These are phyloP conservation scores for Paulownia fortunei DNA, from an alignment of 257 asterid genomes.

Conservation along the genomic window DNA sequence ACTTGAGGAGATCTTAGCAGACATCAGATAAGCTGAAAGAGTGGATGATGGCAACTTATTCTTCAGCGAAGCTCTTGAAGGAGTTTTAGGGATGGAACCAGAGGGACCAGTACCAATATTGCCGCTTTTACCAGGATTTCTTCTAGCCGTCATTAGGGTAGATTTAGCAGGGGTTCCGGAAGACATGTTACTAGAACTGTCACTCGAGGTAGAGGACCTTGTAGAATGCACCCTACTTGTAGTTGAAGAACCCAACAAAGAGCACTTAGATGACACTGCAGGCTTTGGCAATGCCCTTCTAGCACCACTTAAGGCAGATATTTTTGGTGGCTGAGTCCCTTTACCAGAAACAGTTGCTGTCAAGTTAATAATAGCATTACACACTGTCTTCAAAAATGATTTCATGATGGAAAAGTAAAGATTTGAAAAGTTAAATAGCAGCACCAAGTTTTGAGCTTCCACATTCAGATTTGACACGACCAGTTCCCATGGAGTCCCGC, in stretches of 20 bases:
- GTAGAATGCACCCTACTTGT: slow-evolving; percentile 51
- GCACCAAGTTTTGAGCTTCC: slow-evolving; percentile 56
- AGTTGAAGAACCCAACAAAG: slow-evolving; percentile 53
- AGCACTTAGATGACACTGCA: slow-evolving; percentile 46
- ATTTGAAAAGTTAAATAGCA: slow-evolving; percentile 29
- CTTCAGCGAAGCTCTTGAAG: slow-evolving; percentile 54
- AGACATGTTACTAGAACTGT: slow-evolving; percentile 55
- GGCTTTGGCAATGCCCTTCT: slow-evolving; percentile 66
- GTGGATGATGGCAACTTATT: slow-evolving; percentile 51
- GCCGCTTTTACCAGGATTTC: slow-evolving; percentile 55
- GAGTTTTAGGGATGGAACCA: slow-evolving; percentile 57
- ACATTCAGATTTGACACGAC: slow-evolving; percentile 54
- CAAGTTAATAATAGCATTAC: slow-evolving; percentile 17
- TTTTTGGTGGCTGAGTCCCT: slow-evolving; percentile 64
- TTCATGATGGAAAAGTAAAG: background rate
- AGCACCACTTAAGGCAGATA: slow-evolving; percentile 46
- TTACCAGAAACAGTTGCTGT: slow-evolving; percentile 51
- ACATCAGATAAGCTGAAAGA: slow-evolving; percentile 55
- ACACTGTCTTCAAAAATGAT: slow-evolving; percentile 8
- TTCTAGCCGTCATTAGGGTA: slow-evolving; percentile 52
- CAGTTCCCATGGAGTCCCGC: slow-evolving; percentile 58
- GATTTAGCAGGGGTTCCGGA: slow-evolving; percentile 54
- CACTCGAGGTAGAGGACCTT: slow-evolving; percentile 66
- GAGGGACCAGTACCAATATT: slow-evolving; percentile 44
- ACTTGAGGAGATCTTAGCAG: slow-evolving; percentile 64